Evolutionary conservation across 371 early-diverging fungal species (phyloP).

Genomic region (Phascolomyces articulosus): DNA sequence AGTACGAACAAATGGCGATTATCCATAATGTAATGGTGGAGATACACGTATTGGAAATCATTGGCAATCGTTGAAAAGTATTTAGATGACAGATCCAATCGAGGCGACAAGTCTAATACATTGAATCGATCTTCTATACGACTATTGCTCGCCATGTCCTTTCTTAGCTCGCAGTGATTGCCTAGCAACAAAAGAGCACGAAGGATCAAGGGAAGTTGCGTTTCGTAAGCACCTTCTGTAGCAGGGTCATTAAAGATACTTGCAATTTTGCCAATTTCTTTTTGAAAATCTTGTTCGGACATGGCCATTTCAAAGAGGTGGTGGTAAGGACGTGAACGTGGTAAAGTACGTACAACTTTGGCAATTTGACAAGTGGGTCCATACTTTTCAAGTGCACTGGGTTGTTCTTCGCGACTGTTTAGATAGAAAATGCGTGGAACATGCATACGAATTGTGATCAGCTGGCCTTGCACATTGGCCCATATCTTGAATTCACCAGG

Average conservation of each 20-base stretch:
- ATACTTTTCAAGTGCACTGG: conserved; percentile 23
- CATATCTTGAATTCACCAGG: conserved; percentile 88
- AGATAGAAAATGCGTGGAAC: conserved; percentile 89
- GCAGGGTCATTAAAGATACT: conserved; percentile 84
- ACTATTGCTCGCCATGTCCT: conserved; percentile 32
- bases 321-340: conserved; percentile 63
- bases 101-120: conserved; percentile 57
- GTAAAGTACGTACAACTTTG: conserved; percentile 57
- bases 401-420: conserved; percentile 71
- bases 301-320: conserved; percentile 83
- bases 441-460: conserved; percentile 71
- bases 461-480: conserved; percentile 71
- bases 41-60: conserved; percentile 62
- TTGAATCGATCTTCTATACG: conserved; percentile 45
- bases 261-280: conserved; percentile 71
- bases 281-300: conserved; percentile 76
- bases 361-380: conserved; percentile 32
- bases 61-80: conserved; percentile 51
- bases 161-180: conserved; percentile 50
- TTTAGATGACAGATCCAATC: conserved; percentile 25
- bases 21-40: conserved; percentile 72
- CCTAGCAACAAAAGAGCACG: conserved; percentile 84
- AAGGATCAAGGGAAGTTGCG: conserved; percentile 76
- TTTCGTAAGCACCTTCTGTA: conserved; percentile 94
- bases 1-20: conserved; percentile 78